Conservation (phyloP, 352 stramenopile genomes). For the Thraustochytrium striatum region DNA sequence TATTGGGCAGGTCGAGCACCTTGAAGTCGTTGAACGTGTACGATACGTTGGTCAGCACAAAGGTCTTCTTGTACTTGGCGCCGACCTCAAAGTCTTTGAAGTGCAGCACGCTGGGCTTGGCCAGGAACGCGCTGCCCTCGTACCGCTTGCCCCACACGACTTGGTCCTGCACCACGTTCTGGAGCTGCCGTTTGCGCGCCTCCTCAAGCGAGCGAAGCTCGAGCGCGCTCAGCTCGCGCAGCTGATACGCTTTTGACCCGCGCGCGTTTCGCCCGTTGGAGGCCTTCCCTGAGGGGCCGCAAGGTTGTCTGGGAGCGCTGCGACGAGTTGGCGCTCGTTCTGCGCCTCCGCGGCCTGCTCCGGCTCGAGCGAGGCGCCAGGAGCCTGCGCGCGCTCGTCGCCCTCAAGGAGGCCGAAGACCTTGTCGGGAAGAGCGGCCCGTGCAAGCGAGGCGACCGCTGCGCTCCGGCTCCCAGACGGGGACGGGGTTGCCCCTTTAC, state of each 20-base stretch:
- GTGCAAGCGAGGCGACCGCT: too few relatives aligned
- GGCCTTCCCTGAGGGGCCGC: too few relatives aligned
- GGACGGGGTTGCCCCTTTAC: neutral
- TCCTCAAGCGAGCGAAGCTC: constrained; percentile 50
- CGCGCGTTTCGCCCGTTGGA: too few relatives aligned
- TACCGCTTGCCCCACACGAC: constrained; percentile 63
- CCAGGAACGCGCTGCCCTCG: constrained; percentile 68
- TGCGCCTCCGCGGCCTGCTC: neutral
- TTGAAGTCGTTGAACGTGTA: constrained; percentile 86
- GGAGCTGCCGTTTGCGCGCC: neutral
- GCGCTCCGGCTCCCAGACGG: neutral
- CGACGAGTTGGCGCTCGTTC: neutral
- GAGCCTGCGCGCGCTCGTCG: neutral
- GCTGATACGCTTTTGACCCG: too few relatives aligned
- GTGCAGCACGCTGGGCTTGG: constrained; percentile 68
- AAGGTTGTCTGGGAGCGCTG: too few relatives aligned
- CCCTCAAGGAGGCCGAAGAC: neutral
- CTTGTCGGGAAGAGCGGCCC: too few relatives aligned
- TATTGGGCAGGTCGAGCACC: constrained; percentile 66
- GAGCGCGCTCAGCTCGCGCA: constrained; percentile 49
- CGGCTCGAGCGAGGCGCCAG: neutral
- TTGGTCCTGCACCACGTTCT: constrained; percentile 50
- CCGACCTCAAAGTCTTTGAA: constrained; percentile 84
- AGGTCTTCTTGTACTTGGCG: constrained; percentile 59
- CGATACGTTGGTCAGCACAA: constrained; percentile 81